Evolutionary conservation across 257 asterid species (phyloP), one percentile per base, ranked within the genome.

Genomic region (Gentiana straminea): DNA sequence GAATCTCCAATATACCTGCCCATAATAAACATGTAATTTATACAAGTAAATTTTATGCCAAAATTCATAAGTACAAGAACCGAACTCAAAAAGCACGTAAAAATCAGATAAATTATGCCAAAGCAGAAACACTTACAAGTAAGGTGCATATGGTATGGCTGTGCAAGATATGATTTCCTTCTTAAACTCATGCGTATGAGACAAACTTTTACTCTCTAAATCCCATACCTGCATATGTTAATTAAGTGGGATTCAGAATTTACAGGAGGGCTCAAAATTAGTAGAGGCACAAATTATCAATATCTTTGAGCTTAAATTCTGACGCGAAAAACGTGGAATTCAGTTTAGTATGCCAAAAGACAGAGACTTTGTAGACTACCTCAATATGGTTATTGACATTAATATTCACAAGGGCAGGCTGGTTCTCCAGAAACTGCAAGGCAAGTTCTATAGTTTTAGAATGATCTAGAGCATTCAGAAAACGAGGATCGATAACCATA

Each of bases 1-100:
- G 82, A 77, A 71, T 91, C 96, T 65, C 98, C 98, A 5, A 78
- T 68, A 43, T 73, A 91, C 74, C 98, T 91, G 79, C 62, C 69
- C 73, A 73, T 52, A 71, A 48, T 24, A 24, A 24, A 24, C 24
- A 24, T 24, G 24, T 24, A 24, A 24, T 24, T 24, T 24, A 24
- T 24, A 24, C 24, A 24, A 24, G 24, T 24, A 33, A 7, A 3
- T 41, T 41, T 41, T 41, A 41, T 5, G 8, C 46, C 46, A 41
- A 41, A 41, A 7, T 41, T 41, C 9, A 10, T 4, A 41, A 24
- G 24, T 4, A 41, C 8, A 41, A 41, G 46, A 39, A 39, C 45
- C 45, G 8, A 4, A 39, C 45, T 39, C 45, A 39, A 39, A 39
- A 39, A 39, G 7, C 45, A 39, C 45, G 8, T 2, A 39, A 56